Base-by-base conservation (phyloP, 148 eudicot genomes). In the Dianthus caryophyllus region DNA sequence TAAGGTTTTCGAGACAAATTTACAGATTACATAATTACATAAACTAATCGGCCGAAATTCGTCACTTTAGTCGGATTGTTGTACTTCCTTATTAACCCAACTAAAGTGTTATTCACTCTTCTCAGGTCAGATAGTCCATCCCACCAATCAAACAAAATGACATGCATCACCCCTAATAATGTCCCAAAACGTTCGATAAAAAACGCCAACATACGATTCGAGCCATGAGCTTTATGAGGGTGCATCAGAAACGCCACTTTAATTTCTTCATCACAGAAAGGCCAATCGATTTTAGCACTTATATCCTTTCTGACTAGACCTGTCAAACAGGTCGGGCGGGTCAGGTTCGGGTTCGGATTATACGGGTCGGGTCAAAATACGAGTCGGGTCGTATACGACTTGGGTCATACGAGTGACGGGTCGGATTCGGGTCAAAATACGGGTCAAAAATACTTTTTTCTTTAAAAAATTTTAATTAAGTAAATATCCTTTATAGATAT, bases 191-290 rank as follows among this genome's bases (percentile, higher is more conserved):
- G 43, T 63, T 44, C 25, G 67, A 14, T 41, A 41, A 43, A 63
- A 44, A 6, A 63, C 1, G 67, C 67, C 10, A 21, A 25, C 54
- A 65, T 24, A 0, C 68, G 55, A 25, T 65, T 56, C 13, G 50
- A 5, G 0, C 68, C 68, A 0, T 54, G 70, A 4, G 70, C 60
- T 12, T 52, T 66, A 0, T 13, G 18, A 18, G 70, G 70, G 24
- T 66, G 48, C 59, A 66, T 66, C 3, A 33, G 56, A 8, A 10
- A 10, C 0, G 70, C 48, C 0, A 1, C 2, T 0, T 2, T 2
- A 18, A 66, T 20, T 6, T 51, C 47, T 17, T 51, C 48, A 12
- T 2, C 21, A 9, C 6, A 3, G 0, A 25, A 4, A 1, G 9
- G 46, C 8, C 9, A 0, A 1, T 27, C 29, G 0, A 36, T 0